These are phyloP conservation scores for Cochlearia excelsa DNA, from an alignment of 345 rosid genomes.

Conservation along the genomic window DNA sequence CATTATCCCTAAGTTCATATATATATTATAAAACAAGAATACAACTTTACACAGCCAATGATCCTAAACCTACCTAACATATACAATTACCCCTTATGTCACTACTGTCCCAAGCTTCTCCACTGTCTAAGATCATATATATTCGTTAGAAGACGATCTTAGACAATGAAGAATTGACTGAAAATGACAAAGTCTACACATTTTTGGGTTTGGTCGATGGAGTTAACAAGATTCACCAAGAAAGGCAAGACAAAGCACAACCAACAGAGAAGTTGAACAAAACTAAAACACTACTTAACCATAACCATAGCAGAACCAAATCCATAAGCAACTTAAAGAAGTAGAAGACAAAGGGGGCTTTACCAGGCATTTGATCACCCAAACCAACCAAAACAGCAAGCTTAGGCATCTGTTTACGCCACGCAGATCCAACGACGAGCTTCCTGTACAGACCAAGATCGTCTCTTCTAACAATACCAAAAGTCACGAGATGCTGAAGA, in stretches of 20 bases:
- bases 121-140: no score
- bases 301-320: not conserved
- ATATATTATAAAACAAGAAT: not conserved
- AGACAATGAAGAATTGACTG: no score
- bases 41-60: constrained; percentile 7
- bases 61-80: not conserved
- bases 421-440: constrained; percentile 90
- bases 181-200: no score
- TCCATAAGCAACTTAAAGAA: not conserved
- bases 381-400: constrained; percentile 91
- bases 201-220: no score
- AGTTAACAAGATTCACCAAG: no score
- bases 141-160: no score
- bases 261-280: no score
- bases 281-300: no score
- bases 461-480: constrained; percentile 76
- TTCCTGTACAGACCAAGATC: constrained; percentile 79
- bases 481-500: constrained; percentile 90
- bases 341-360: constrained; percentile 13
- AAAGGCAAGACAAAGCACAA: no score
- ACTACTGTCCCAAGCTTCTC: no score
- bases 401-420: constrained; percentile 99
- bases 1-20: constrained; percentile 6
- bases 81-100: no score
- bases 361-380: constrained; percentile 96